Conservation (phyloP, 2,329 filamentous ascomycete genomes). For the Mariannaea elegans region DNA sequence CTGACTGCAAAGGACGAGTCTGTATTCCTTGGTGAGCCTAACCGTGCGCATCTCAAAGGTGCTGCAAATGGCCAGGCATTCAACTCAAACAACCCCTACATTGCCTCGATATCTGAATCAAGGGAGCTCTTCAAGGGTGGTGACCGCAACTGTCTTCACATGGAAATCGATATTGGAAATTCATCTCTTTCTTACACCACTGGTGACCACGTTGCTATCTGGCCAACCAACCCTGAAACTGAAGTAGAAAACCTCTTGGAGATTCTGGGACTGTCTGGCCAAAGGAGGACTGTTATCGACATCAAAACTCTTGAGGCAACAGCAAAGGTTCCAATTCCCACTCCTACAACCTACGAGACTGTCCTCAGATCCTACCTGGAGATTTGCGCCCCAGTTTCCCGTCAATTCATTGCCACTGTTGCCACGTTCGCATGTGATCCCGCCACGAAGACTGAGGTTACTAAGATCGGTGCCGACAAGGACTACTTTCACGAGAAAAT, state of each 20-base stretch:
- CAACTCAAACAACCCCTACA: constrained; percentile 97
- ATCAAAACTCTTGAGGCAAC: constrained; percentile 94
- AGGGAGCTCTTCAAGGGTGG: constrained; percentile 87
- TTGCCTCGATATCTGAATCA: constrained; percentile 92
- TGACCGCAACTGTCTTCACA: constrained; percentile 92
- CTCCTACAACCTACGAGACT: constrained; percentile 94
- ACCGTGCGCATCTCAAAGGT: constrained; percentile 92
- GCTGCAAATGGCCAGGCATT: constrained; percentile 80
- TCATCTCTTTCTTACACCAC: constrained; percentile 94
- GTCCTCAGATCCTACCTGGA: constrained; percentile 95
- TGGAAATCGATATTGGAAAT: constrained; percentile 90
- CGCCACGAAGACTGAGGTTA: constrained; percentile 84
- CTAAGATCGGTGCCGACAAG: constrained; percentile 88
- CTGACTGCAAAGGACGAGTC: constrained; percentile 77
- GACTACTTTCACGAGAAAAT: constrained; percentile 90
- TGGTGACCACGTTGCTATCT: constrained; percentile 95
- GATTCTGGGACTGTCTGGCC: constrained; percentile 77
- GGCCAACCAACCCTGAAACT: constrained; percentile 92
- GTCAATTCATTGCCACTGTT: constrained; percentile 89
- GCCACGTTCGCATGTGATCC: constrained; percentile 91
- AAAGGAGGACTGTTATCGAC: constrained; percentile 82
- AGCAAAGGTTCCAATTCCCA: constrained; percentile 96
- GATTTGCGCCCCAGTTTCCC: constrained; percentile 92
- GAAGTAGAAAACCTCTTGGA: constrained; percentile 91
- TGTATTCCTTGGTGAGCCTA: constrained; percentile 95